Conservation (phyloP, 2,329 filamentous ascomycete genomes). For the Xylaria digitata region DNA sequence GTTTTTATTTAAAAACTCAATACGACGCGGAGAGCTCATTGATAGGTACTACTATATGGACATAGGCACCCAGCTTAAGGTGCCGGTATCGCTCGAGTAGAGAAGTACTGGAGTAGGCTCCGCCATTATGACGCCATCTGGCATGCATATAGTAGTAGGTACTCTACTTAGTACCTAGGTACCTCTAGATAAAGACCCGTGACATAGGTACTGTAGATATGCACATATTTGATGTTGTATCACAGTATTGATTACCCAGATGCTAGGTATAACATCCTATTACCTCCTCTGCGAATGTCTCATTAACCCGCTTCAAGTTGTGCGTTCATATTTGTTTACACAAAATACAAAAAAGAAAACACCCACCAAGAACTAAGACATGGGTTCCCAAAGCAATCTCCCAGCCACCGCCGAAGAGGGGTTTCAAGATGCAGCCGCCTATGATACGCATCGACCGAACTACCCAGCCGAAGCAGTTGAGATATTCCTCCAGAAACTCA, state of each 20-base stretch:
- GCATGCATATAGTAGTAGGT: too few species aligned
- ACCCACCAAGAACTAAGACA: slow-evolving; percentile 23
- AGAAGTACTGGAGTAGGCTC: too few species aligned
- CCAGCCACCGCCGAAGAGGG: slow-evolving; percentile 64
- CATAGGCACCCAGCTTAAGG: too few species aligned
- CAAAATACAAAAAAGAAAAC: too few species aligned
- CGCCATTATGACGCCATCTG: slow-evolving; percentile 1
- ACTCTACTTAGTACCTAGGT: too few species aligned
- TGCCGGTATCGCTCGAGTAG: too few species aligned
- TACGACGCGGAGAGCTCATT: too few species aligned
- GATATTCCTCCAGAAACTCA: slow-evolving; percentile 66
- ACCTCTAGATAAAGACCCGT: not conserved
- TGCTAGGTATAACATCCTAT: too few species aligned
- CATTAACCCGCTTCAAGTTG: not conserved
- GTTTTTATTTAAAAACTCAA: too few species aligned
- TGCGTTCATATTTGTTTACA: not conserved
- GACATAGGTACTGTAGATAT: too few species aligned
- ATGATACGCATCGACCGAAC: slow-evolving; percentile 75
- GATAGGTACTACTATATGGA: too few species aligned
- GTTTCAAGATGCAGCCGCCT: slow-evolving; percentile 72
- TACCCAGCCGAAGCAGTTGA: slow-evolving; percentile 71
- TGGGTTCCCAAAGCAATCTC: slow-evolving; percentile 41
- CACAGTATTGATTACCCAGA: not conserved
- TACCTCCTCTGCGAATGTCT: too few species aligned
- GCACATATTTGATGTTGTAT: not conserved